Percentiles rank a stretch among this genome's conserved stretches.
Conservation (phyloP, 495 filamentous ascomycete species). For the Chaetomidium leptoderma region DNA sequence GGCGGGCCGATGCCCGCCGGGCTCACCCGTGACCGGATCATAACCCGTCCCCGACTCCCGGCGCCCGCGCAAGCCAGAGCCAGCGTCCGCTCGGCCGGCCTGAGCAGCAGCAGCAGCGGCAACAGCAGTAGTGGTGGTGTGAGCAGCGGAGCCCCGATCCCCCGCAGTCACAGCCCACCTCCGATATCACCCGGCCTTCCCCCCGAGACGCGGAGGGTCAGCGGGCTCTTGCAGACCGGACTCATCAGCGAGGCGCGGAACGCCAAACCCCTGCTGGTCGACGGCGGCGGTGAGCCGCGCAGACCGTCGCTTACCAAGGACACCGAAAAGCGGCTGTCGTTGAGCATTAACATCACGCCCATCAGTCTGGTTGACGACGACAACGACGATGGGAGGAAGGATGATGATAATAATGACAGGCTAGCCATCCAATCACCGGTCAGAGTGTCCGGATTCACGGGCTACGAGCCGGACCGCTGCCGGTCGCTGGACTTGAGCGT, state of each 20-base stretch:
- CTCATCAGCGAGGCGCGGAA: constrained; percentile 45
- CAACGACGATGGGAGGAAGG: not conserved
- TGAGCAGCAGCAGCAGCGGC: not conserved
- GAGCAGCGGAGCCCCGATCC: not conserved
- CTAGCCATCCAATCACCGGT: constrained; percentile 7
- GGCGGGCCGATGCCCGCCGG: constrained; percentile 20
- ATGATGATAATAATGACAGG: constrained; percentile 9
- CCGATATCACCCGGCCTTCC: constrained; percentile 38
- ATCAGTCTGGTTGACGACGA: constrained; percentile 12
- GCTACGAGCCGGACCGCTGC: constrained; percentile 18
- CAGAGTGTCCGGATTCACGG: constrained; percentile 12
- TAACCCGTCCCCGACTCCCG: constrained; percentile 73
- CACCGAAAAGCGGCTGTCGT: constrained; percentile 19
- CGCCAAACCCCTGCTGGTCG: constrained; percentile 29
- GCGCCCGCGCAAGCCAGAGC: constrained; percentile 60
- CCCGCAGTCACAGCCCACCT: constrained; percentile 36
- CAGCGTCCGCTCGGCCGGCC: constrained; percentile 31
- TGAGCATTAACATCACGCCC: constrained; percentile 20
- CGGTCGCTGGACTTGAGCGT: not conserved
- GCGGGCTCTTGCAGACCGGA: constrained; percentile 41
- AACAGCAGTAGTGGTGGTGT: not conserved
- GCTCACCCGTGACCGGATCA: constrained; percentile 39
- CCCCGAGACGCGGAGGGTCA: constrained; percentile 42
- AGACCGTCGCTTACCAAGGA: constrained; percentile 3
- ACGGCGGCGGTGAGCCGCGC: constrained; percentile 5